phyloP scores from a whole-genome alignment of 2,329 filamentous ascomycete species.

The Beauveria scarabaeidicola region DNA sequence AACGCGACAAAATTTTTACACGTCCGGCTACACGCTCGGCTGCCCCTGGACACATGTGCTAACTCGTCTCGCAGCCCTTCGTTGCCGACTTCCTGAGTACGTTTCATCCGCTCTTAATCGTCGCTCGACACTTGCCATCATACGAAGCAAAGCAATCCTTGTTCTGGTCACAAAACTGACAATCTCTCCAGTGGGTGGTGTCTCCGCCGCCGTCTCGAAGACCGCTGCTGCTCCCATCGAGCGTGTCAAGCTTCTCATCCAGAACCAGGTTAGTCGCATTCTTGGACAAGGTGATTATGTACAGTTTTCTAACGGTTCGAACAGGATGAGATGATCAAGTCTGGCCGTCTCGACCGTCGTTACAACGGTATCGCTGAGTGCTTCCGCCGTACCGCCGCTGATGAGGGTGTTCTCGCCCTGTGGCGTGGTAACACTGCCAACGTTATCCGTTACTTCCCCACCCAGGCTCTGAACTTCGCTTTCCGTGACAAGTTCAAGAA shows the following conservation, averaged over 20 bases:
- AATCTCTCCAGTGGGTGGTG: constrained; percentile 80
- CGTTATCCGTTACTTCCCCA: constrained; percentile 99
- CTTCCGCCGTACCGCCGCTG: constrained; percentile 83
- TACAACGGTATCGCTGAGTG: constrained; percentile 92
- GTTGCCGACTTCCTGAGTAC: constrained; percentile 98
- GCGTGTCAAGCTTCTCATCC: constrained; percentile 99
- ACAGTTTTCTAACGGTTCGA: constrained; percentile 22
- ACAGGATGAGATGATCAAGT: constrained; percentile 99
- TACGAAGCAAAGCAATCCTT: background rate
- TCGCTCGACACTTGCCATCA: background rate
- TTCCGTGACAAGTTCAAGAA: constrained; percentile 99
- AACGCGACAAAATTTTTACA: constrained; percentile 11
- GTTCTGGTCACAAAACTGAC: constrained; percentile 15
- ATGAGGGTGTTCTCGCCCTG: constrained; percentile 89
- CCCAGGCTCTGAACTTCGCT: constrained; percentile 99
- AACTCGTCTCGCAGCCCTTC: constrained; percentile 62
- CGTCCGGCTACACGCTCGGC: background rate
- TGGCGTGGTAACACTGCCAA: constrained; percentile 99
- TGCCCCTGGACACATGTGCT: constrained; percentile 19
- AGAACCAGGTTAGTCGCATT: constrained; percentile 83
- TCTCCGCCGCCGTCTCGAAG: constrained; percentile 99
- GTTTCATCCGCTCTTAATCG: constrained; percentile 33
- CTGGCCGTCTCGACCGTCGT: constrained; percentile 95
- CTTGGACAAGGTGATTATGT: background rate
- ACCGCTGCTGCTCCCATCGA: constrained; percentile 99